phyloP scores from a whole-genome alignment of 805 yeast species.

The Yamadazyma ubonensis region DNA sequence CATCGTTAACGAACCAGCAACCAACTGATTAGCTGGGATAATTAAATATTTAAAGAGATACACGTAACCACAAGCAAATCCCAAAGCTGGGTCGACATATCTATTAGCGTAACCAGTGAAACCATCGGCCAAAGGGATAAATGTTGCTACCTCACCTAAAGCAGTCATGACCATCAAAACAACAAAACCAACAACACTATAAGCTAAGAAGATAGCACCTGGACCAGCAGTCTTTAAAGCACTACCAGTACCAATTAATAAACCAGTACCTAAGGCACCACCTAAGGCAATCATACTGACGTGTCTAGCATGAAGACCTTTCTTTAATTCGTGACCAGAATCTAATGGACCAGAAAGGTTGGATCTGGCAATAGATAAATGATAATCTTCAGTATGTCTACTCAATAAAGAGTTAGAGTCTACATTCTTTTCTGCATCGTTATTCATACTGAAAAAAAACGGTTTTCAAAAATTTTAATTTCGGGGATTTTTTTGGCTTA shows the following conservation, averaged over 20 bases:
- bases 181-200: constrained; percentile 65
- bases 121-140: constrained; percentile 63
- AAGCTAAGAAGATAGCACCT: constrained; percentile 60
- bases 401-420: constrained; percentile 31
- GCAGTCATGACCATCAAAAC: constrained; percentile 70
- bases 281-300: constrained; percentile 77
- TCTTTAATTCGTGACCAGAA: constrained; percentile 43
- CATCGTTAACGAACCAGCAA: constrained; percentile 56
- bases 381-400: constrained; percentile 49
- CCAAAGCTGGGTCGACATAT: constrained; percentile 64
- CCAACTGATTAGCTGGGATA: constrained; percentile 62
- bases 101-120: constrained; percentile 65
- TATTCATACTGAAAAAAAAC: constrained; percentile 2
- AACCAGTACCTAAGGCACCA: constrained; percentile 76
- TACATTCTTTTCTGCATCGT: constrained; percentile 13
- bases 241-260: constrained; percentile 73
- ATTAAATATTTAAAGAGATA: constrained; percentile 56
- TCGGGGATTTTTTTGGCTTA: constrained; percentile 1
- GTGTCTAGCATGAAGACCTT: constrained; percentile 54
- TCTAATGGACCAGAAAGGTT: constrained; percentile 39
- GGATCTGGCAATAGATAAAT: constrained; percentile 46
- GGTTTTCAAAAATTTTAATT: neutral
- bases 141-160: constrained; percentile 68
- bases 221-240: constrained; percentile 74
- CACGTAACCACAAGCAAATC: constrained; percentile 67